Percentiles rank a stretch among this genome's conserved stretches.
These are phyloP conservation scores for Sarocladium oryzae DNA, from an alignment of 2,329 filamentous ascomycete genomes.

Conservation along the genomic window DNA sequence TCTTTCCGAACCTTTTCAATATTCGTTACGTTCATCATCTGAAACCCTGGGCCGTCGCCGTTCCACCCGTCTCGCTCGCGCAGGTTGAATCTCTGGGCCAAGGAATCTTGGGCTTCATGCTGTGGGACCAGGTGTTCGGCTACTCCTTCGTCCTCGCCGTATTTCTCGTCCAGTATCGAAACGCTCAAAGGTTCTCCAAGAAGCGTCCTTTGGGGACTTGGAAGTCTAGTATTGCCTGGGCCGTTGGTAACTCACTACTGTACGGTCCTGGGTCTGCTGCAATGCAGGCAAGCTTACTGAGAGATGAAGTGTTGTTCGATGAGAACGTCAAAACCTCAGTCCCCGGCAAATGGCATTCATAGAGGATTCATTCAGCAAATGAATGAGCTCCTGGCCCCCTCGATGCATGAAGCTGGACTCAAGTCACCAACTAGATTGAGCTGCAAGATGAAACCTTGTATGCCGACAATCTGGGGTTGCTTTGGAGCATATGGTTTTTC, in stretches of 20 bases:
- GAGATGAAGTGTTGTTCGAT: background rate
- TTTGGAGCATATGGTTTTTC: no score
- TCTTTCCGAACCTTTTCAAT: background rate
- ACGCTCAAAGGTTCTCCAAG: background rate
- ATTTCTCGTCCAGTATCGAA: background rate
- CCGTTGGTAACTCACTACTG: background rate
- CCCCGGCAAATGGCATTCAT: background rate
- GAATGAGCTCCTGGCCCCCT: no score
- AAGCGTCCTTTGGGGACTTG: background rate
- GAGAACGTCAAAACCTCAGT: background rate
- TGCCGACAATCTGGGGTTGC: no score
- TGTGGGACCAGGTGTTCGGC: background rate
- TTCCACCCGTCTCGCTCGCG: background rate
- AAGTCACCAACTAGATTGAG: no score
- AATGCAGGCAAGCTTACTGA: background rate
- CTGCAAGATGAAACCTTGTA: no score
- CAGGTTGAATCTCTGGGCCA: background rate
- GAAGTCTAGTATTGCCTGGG: background rate
- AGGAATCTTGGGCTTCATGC: background rate
- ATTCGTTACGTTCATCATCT: background rate
- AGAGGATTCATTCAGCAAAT: no score
- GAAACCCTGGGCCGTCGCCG: background rate
- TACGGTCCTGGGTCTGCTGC: background rate
- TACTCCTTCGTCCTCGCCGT: background rate
- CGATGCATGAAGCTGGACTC: no score